phyloP scores from a whole-genome alignment of 352 stramenopile genomes.

The Globisporangium radiosum region DNA sequence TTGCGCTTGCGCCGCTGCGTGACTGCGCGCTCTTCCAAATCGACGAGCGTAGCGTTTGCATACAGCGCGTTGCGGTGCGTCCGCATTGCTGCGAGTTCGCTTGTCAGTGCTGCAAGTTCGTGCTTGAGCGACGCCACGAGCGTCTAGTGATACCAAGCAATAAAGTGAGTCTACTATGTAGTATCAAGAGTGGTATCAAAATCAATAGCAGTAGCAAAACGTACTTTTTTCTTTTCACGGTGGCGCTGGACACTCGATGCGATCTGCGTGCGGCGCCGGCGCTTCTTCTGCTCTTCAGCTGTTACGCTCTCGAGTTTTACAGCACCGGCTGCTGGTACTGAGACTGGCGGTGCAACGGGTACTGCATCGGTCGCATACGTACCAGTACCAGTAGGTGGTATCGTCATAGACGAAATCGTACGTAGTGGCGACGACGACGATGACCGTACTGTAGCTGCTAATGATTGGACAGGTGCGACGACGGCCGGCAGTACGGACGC shows the following conservation, averaged over 20 bases:
- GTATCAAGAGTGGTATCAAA: background rate
- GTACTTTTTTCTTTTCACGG: slow-evolving; percentile 55
- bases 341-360: background rate
- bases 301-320: slow-evolving; percentile 22
- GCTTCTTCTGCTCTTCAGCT: slow-evolving; percentile 55
- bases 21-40: slow-evolving; percentile 52
- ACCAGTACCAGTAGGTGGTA: background rate
- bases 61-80: slow-evolving; percentile 34
- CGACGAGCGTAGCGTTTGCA: slow-evolving; percentile 38
- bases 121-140: slow-evolving; percentile 39
- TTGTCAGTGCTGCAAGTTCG: slow-evolving; percentile 34
- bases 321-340: background rate
- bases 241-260: slow-evolving; percentile 59
- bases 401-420: background rate
- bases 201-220: background rate
- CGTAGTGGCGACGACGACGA: background rate
- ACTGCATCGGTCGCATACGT: background rate
- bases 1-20: slow-evolving; percentile 57
- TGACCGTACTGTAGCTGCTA: background rate
- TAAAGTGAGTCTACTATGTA: background rate
- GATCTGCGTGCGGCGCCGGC: slow-evolving; percentile 49
- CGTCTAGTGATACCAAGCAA: slow-evolving; percentile 13
- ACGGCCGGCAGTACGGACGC: background rate
- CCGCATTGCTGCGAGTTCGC: slow-evolving; percentile 31
- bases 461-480: background rate